A percentile compares a stretch with the other conserved stretches of the same genome.
These are phyloP conservation scores for Suillus occidentalis DNA, from an alignment of 768 basidiomycete genomes.

Conservation along the genomic window DNA sequence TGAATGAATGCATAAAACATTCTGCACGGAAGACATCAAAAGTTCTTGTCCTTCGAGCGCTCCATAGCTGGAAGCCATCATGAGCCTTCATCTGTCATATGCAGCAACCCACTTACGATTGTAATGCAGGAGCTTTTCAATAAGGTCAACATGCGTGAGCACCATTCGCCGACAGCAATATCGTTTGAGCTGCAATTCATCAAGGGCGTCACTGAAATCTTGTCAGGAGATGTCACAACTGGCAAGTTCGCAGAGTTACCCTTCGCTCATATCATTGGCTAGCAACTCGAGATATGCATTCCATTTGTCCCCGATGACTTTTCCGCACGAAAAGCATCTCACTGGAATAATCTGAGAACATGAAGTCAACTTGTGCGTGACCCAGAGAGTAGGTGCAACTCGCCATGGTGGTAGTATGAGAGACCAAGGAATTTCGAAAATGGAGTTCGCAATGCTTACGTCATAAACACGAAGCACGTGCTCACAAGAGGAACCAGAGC, in stretches of 20 bases:
- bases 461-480: constrained; percentile 29
- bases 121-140: constrained; percentile 95
- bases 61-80: constrained; percentile 29
- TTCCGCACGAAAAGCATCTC: constrained; percentile 94
- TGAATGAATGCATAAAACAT: background rate
- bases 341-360: constrained; percentile 85
- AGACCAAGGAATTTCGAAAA: background rate
- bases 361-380: background rate
- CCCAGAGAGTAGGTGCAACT: constrained; percentile 1
- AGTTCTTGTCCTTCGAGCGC: constrained; percentile 30
- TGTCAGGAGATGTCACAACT: constrained; percentile 4
- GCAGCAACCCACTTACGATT: constrained; percentile 65
- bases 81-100: background rate
- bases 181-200: constrained; percentile 84
- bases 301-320: constrained; percentile 98
- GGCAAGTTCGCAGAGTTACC: constrained; percentile 44
- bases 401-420: constrained; percentile 26
- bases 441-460: constrained; percentile 5
- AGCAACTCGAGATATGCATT: constrained; percentile 81
- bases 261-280: constrained; percentile 81
- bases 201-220: constrained; percentile 74
- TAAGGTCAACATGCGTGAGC: constrained; percentile 94
- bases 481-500: constrained; percentile 7
- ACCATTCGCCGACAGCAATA: constrained; percentile 99
- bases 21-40: constrained; percentile 11